Evolutionary conservation across 495 filamentous ascomycete genomes (phyloP).

Genomic region (Penicillium robsamsonii): DNA sequence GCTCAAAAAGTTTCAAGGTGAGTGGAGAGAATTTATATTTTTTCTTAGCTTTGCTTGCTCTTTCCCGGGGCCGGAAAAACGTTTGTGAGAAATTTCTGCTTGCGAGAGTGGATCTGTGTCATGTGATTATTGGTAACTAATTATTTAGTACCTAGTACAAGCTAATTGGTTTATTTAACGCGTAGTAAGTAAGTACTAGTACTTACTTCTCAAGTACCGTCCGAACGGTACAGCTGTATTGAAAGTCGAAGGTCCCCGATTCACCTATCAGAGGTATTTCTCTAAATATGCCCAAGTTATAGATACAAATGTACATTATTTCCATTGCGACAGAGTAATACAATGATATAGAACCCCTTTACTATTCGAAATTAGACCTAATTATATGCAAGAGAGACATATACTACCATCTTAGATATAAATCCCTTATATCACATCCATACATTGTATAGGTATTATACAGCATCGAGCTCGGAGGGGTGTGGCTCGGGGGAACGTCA

Average conservation of each 20-base stretch:
- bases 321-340: background rate
- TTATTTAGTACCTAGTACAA: background rate
- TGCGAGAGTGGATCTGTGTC: constrained; percentile 2
- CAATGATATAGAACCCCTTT: background rate
- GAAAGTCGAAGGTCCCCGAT: background rate
- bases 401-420: background rate
- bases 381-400: background rate
- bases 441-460: constrained; percentile 1
- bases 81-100: constrained; percentile 16
- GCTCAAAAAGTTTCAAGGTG: constrained; percentile 10
- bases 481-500: constrained; percentile 22
- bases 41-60: constrained; percentile 22
- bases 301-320: background rate
- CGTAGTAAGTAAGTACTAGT: background rate
- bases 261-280: constrained; percentile 6
- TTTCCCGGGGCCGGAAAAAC: constrained; percentile 29
- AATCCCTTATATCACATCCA: background rate
- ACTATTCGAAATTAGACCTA: background rate
- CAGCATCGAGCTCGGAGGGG: constrained; percentile 8
- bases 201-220: background rate
- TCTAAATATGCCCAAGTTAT: background rate
- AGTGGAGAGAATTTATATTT: constrained; percentile 24
- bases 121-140: constrained; percentile 11
- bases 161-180: background rate
- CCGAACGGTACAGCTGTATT: constrained; percentile 1